These are phyloP conservation scores for Ilex paraguariensis DNA, from an alignment of 305 asterid species.

Conservation along the genomic window DNA sequence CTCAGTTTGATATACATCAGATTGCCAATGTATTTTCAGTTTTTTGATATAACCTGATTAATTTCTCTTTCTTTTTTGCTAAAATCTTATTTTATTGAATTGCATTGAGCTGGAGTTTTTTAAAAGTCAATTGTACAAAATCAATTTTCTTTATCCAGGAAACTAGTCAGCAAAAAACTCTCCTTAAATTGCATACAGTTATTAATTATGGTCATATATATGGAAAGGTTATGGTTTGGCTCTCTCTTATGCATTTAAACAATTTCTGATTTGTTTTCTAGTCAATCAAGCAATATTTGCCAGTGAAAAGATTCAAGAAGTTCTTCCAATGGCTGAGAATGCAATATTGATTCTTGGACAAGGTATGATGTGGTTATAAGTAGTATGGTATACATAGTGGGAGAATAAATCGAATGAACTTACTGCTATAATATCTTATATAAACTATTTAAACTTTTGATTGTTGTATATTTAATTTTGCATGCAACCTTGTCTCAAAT, in stretches of 20 bases:
- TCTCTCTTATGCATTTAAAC: conserved; percentile 3
- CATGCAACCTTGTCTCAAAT: too few species aligned
- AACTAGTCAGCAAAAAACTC: too few species aligned
- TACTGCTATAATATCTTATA: neutral
- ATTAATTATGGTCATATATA: neutral
- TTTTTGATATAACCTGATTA: too few species aligned
- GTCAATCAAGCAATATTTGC: conserved; percentile 62
- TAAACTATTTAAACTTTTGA: too few species aligned
- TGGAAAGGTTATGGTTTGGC: conserved; percentile 1
- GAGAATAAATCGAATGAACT: neutral
- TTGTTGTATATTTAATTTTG: too few species aligned
- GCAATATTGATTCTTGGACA: conserved; percentile 72
- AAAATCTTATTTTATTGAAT: too few species aligned
- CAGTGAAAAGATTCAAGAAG: conserved; percentile 73
- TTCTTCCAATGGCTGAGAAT: conserved; percentile 58
- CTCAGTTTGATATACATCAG: too few species aligned
- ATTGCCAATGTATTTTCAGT: too few species aligned
- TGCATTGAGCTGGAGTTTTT: too few species aligned
- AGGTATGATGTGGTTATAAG: conserved; percentile 38
- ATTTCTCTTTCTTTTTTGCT: too few species aligned
- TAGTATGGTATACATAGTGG: neutral
- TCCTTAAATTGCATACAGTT: neutral
- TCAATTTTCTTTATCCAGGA: too few species aligned
- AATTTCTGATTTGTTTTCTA: conserved; percentile 17
- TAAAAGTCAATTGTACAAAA: too few species aligned